Conservation (phyloP, 257 asterid species). For the Echium plantagineum region DNA sequence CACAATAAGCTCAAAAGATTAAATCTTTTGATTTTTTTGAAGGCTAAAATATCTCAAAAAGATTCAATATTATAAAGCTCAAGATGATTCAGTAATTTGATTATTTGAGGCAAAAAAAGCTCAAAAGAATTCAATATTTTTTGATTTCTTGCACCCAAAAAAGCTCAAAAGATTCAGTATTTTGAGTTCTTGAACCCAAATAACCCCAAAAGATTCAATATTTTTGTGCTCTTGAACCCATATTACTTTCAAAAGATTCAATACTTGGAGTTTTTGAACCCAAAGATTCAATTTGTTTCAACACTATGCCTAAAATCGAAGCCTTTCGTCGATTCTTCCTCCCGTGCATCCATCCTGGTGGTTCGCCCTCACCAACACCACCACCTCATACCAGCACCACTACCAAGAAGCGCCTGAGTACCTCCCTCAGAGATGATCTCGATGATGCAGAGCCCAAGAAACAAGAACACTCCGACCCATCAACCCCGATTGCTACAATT, state of each 20-base stretch:
- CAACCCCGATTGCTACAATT: slow-evolving; percentile 21
- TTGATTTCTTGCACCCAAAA: no score
- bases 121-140: no score
- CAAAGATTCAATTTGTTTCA: slow-evolving; percentile 4
- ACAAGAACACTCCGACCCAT: slow-evolving; percentile 23
- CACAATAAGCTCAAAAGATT: no score
- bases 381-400: slow-evolving; percentile 23
- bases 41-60: no score
- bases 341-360: slow-evolving; percentile 49
- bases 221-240: slow-evolving; percentile 1
- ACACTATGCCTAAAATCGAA: slow-evolving; percentile 50
- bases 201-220: neutral
- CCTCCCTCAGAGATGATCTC: slow-evolving; percentile 79
- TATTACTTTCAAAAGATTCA: neutral
- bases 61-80: no score
- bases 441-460: slow-evolving; percentile 17
- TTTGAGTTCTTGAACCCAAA: no score
- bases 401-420: slow-evolving; percentile 73
- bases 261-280: no score
- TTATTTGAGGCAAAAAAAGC: no score
- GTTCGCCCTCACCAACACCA: slow-evolving; percentile 25
- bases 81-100: no score
- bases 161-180: no score
- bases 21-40: no score
- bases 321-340: slow-evolving; percentile 77